Evolutionary conservation across 2,329 filamentous ascomycete genomes (phyloP).

Genomic region (Fusarium brachygibbosum): DNA sequence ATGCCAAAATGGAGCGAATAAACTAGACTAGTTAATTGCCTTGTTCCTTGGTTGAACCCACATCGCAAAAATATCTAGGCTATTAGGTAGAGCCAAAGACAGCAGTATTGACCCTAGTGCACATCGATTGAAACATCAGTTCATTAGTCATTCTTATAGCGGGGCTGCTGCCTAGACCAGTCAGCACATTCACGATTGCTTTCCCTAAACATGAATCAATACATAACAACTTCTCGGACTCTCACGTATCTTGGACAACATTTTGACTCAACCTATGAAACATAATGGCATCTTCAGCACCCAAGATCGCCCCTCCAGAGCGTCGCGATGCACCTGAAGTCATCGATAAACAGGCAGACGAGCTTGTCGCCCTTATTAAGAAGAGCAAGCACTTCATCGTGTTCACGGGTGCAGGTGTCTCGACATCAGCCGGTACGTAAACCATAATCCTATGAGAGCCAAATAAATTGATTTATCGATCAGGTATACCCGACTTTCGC

Average conservation of each 20-base stretch:
- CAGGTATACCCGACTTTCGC: constrained; percentile 64
- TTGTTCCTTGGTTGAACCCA: too few relatives aligned
- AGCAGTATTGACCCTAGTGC: too few relatives aligned
- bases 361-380: constrained; percentile 55
- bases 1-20: constrained; percentile 4
- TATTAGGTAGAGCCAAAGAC: too few relatives aligned
- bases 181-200: not conserved
- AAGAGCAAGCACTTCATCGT: constrained; percentile 61
- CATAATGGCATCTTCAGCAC: constrained; percentile 32
- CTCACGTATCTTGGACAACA: too few relatives aligned
- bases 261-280: not conserved
- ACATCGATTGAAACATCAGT: too few relatives aligned
- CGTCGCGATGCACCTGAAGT: constrained; percentile 20
- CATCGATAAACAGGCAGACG: constrained; percentile 54
- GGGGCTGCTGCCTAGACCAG: constrained; percentile 28
- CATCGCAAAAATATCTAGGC: too few relatives aligned
- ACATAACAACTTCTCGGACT: too few relatives aligned
- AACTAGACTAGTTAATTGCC: too few relatives aligned
- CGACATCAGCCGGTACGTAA: constrained; percentile 59
- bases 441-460: rapidly evolving
- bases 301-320: constrained; percentile 33
- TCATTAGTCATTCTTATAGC: constrained; percentile 15
- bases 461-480: rapidly evolving
- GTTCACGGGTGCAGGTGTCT: constrained; percentile 63
- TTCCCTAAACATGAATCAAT: too few relatives aligned